These are phyloP conservation scores for Casuarina cunninghamiana DNA, from an alignment of 306 rosid genomes.

Conservation along the genomic window DNA sequence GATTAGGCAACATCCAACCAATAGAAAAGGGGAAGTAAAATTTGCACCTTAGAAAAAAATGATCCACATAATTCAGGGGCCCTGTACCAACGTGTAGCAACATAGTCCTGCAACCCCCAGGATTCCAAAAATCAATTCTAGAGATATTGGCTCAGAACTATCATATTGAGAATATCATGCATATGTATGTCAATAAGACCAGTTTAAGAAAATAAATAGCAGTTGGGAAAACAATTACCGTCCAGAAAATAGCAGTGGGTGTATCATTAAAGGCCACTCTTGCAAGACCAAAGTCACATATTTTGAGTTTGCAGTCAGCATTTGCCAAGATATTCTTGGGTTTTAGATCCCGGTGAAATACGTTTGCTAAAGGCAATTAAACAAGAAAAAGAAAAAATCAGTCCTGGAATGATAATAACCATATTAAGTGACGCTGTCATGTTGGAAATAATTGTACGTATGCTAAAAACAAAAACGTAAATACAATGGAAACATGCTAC, in stretches of 20 bases:
- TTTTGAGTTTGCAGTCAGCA: constrained; percentile 99
- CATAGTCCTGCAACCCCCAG: constrained; percentile 74
- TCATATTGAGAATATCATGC: not conserved
- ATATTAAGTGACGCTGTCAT: constrained; percentile 21
- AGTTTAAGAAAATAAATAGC: not conserved
- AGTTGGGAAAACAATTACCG: constrained; percentile 52
- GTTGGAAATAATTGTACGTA: constrained; percentile 4
- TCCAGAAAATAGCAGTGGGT: constrained; percentile 99
- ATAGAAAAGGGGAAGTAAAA: constrained; percentile 20
- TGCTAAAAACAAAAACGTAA: constrained; percentile 18
- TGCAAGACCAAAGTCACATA: constrained; percentile 99
- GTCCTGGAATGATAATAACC: constrained; percentile 18
- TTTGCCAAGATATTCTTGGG: constrained; percentile 97
- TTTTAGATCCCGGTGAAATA: constrained; percentile 96
- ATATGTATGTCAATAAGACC: not conserved
- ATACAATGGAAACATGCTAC: constrained; percentile 18
- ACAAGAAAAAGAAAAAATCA: constrained; percentile 38
- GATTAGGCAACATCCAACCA: constrained; percentile 22
- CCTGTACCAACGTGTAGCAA: constrained; percentile 99
- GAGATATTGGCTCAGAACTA: constrained; percentile 19
- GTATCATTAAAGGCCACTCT: constrained; percentile 98
- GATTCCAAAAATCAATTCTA: constrained; percentile 16
- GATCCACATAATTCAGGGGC: constrained; percentile 99
- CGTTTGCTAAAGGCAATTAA: constrained; percentile 74
- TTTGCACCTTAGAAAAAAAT: constrained; percentile 88